These are phyloP conservation scores for Nothophoma quercina DNA, from an alignment of 2,329 filamentous ascomycete genomes.

Conservation along the genomic window DNA sequence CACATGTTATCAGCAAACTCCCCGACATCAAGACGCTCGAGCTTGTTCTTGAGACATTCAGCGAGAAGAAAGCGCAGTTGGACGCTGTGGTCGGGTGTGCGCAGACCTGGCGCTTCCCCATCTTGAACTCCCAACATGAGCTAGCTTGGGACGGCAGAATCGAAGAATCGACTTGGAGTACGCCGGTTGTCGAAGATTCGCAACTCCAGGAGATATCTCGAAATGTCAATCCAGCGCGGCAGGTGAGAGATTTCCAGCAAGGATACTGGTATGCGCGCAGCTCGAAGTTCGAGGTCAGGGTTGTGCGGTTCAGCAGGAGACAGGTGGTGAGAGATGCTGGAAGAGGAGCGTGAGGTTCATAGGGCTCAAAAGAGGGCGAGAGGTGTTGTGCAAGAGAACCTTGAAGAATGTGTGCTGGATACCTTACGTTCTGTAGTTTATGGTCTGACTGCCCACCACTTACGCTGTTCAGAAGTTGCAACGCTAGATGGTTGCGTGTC, in stretches of 20 bases:
- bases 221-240: no score
- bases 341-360: no score
- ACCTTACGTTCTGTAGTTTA: no score
- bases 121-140: conserved; percentile 15
- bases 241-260: neutral
- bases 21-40: conserved; percentile 30
- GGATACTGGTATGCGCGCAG: neutral
- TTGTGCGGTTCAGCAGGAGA: no score
- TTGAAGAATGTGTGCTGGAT: no score
- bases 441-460: no score
- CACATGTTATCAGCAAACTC: conserved; percentile 16
- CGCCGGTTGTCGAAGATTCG: neutral
- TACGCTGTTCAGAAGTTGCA: no score
- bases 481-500: no score
- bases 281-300: neutral
- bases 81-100: conserved; percentile 38
- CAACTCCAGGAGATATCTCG: no score
- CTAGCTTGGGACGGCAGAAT: conserved; percentile 37
- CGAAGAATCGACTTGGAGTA: conserved; percentile 22
- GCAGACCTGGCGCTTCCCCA: conserved; percentile 39
- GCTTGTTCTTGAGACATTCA: conserved; percentile 39
- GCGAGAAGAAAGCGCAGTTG: conserved; percentile 31
- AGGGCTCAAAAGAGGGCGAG: no score
- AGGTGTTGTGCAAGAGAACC: no score
- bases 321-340: no score